Evolutionary conservation across 345 rosid species (phyloP), one percentile per base, ranked within the genome.

Genomic region (Mallotus nudiflorus): DNA sequence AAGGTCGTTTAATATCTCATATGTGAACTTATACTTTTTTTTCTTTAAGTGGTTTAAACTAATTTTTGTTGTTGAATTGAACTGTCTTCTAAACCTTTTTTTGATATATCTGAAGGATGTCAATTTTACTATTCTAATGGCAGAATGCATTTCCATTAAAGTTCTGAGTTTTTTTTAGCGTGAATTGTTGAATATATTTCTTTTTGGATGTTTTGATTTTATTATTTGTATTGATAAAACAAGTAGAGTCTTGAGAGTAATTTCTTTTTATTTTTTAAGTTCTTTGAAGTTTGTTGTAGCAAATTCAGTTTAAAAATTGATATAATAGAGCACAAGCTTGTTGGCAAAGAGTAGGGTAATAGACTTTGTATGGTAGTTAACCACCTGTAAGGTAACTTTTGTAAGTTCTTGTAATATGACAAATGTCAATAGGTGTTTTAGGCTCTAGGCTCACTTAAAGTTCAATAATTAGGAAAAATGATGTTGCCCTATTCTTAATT

Each of bases 1-100:
- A 50, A 25, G 72, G 68, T 64, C 67, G 18, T 76, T 78, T 63
- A 56, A 71, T 65, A 49, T 62, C 27, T 45, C 22, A 33, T 27
- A 54, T 64, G 61, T 24, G 33, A 15, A 25, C 73, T 24, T 37
- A 15, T 27, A 48, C 18, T 67, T 14, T 28, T 59, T 20, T 58
- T 65, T 42, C n/a, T n/a, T n/a, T n/a, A n/a, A n/a, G n/a, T n/a
- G n/a, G n/a, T 25, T 58, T 9, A 45, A 11, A 19, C 55, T 31
- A 25, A 3, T 16, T 39, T 50, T 52, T n/a, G n/a, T 31, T 39
- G 29, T 33, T 20, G 54, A 31, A n/a, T n/a, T n/a, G 20, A 65
- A 33, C 22, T 12, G 20, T 24, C 48, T 29, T 69, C 7, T 14
- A 16, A 61, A 51, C 49, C 48, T 35, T 33, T 5, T 15, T 50